Evolutionary conservation across 345 rosid genomes (phyloP).

Genomic region (Syzygium aromaticum): DNA sequence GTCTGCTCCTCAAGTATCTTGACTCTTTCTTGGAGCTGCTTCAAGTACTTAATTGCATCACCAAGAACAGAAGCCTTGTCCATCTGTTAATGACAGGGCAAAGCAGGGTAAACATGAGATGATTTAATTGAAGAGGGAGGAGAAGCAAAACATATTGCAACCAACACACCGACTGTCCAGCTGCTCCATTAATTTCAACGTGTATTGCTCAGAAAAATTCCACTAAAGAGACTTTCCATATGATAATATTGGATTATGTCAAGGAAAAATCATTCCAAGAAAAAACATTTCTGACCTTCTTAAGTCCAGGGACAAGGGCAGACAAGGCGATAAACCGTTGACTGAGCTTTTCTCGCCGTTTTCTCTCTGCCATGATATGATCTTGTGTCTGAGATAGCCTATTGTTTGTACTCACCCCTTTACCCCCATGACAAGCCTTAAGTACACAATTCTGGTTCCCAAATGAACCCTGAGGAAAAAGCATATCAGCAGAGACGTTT

Average conservation of each 20-base stretch:
- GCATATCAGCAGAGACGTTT: conserved; percentile 11
- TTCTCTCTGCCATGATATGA: conserved; percentile 65
- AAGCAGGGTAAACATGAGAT: background rate
- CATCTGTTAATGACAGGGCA: conserved; percentile 29
- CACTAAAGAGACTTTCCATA: background rate
- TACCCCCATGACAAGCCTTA: conserved; percentile 19
- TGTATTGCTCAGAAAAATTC: background rate
- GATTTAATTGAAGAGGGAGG: background rate
- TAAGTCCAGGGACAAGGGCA: conserved; percentile 60
- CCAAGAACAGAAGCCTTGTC: conserved; percentile 95
- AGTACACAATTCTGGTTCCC: conserved; percentile 24
- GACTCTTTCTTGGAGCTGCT: conserved; percentile 71
- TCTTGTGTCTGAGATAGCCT: conserved; percentile 38
- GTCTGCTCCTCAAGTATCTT: conserved; percentile 63
- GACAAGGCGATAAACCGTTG: conserved; percentile 54
- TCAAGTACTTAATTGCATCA: conserved; percentile 76
- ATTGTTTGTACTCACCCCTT: conserved; percentile 11
- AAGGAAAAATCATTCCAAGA: background rate
- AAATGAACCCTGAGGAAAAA: conserved; percentile 18
- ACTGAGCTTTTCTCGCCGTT: conserved; percentile 61
- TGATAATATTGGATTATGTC: background rate
- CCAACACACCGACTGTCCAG: background rate
- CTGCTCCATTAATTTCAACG: background rate
- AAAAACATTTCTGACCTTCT: conserved; percentile 28
- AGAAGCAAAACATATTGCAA: background rate